Conservation (phyloP, 441 rosid species). For the Erysimum cheiri region DNA sequence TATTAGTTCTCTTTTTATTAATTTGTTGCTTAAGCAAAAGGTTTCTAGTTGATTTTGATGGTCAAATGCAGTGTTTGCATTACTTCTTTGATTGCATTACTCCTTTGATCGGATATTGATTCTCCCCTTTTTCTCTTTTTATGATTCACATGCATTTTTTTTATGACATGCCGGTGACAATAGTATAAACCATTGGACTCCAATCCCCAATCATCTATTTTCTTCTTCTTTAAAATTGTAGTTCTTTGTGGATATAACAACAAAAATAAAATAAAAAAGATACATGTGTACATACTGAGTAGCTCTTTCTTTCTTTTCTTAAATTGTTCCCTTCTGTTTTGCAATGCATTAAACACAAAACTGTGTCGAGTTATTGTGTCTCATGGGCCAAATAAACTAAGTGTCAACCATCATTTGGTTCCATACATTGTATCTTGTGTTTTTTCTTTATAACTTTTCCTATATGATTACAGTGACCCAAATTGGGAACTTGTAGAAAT, state of each 20-base stretch:
- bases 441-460: not conserved
- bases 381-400: constrained; percentile 13
- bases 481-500: not conserved
- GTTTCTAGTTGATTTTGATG: not conserved
- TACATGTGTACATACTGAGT: not conserved
- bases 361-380: constrained; percentile 8
- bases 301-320: not conserved
- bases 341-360: not conserved
- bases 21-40: not conserved
- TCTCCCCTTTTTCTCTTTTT: not conserved
- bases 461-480: not conserved
- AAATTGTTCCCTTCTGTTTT: not conserved
- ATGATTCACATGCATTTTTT: not conserved
- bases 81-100: not conserved
- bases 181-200: not conserved
- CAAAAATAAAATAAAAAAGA: too few species aligned
- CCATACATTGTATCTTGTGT: not conserved
- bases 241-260: too few species aligned
- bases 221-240: too few species aligned
- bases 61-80: constrained; percentile 2
- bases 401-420: not conserved
- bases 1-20: not conserved
- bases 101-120: not conserved
- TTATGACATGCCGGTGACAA: not conserved
- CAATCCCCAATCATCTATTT: not conserved